These are phyloP conservation scores for Kodamaea arcana DNA, from an alignment of 1,139 yeast species.

Conservation along the genomic window DNA sequence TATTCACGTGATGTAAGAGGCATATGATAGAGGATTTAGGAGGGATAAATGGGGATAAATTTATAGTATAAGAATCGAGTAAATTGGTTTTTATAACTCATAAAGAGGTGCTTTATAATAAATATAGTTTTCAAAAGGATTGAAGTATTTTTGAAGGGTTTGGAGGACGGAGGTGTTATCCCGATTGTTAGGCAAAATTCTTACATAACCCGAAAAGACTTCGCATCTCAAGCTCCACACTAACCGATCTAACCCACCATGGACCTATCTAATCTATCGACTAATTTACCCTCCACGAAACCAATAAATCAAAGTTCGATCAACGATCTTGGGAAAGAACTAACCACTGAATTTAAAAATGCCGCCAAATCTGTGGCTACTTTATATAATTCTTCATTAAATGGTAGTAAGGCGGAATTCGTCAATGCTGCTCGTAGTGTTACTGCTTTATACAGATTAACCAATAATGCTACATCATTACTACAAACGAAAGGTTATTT, in stretches of 20 bases:
- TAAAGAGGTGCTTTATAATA: no score
- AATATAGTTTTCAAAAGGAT: no score
- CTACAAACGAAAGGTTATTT: conserved; percentile 52
- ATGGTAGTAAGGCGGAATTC: conserved; percentile 43
- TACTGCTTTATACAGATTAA: conserved; percentile 54
- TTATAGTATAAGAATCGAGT: no score
- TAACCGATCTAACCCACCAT: no score
- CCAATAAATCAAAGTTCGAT: conserved; percentile 43
- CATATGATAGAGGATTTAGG: no score
- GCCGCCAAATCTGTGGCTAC: conserved; percentile 46
- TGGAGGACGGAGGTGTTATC: no score
- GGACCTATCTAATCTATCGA: conserved; percentile 56
- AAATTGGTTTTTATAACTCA: no score
- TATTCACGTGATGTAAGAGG: background rate
- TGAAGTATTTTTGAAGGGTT: no score
- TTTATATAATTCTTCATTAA: conserved; percentile 30
- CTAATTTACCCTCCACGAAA: conserved; percentile 46
- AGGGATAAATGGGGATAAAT: no score
- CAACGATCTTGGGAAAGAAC: conserved; percentile 40
- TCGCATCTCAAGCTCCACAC: no score
- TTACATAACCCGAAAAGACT: no score
- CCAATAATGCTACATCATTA: conserved; percentile 42
- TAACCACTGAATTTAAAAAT: conserved; percentile 38
- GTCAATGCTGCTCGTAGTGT: conserved; percentile 63
- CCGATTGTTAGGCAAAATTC: no score